Conservation (phyloP, 2,329 filamentous ascomycete species). For the Teratosphaeria destructans region DNA sequence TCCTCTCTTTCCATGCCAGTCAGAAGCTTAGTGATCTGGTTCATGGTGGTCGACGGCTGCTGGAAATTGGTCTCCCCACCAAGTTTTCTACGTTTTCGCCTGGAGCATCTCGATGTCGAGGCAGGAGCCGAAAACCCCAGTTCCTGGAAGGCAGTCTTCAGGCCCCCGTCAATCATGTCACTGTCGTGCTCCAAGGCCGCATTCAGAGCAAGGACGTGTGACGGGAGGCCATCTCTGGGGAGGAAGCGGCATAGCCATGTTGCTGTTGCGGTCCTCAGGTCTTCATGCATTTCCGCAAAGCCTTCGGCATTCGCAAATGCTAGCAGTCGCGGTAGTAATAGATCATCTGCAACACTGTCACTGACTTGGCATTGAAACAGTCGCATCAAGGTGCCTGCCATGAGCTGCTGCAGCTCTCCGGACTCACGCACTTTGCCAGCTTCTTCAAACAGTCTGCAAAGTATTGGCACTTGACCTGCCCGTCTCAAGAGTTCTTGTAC, state of each 20-base stretch:
- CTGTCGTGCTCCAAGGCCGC: slow-evolving; percentile 12
- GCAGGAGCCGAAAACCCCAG: slow-evolving; percentile 5
- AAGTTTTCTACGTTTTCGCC: slow-evolving; percentile 6
- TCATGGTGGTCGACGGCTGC: not conserved
- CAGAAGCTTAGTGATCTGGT: slow-evolving; percentile 7
- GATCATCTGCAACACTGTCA: slow-evolving; percentile 3
- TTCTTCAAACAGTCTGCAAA: slow-evolving; percentile 7
- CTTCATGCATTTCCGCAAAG: slow-evolving; percentile 14
- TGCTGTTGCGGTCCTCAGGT: slow-evolving; percentile 15
- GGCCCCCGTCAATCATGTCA: slow-evolving; percentile 16
- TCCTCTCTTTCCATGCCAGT: slow-evolving; percentile 10
- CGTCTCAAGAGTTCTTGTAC: slow-evolving; percentile 8
- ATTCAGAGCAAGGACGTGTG: slow-evolving; percentile 7
- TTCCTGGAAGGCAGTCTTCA: slow-evolving; percentile 10
- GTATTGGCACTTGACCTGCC: slow-evolving; percentile 5
- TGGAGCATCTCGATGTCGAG: not conserved
- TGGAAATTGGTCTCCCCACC: not conserved
- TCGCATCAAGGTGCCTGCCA: slow-evolving; percentile 10
- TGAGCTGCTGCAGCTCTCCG: slow-evolving; percentile 5
- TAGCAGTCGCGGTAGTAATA: slow-evolving; percentile 10
- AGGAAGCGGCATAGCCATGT: slow-evolving; percentile 14
- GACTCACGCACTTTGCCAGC: slow-evolving; percentile 1
- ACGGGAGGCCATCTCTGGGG: slow-evolving; percentile 7
- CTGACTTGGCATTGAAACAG: slow-evolving; percentile 2
- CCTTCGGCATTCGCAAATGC: slow-evolving; percentile 3